Percentiles rank a stretch among this genome's conserved stretches.
Evolutionary conservation across 768 basidiomycete species (phyloP).

Genomic region (Mycena rosella): DNA sequence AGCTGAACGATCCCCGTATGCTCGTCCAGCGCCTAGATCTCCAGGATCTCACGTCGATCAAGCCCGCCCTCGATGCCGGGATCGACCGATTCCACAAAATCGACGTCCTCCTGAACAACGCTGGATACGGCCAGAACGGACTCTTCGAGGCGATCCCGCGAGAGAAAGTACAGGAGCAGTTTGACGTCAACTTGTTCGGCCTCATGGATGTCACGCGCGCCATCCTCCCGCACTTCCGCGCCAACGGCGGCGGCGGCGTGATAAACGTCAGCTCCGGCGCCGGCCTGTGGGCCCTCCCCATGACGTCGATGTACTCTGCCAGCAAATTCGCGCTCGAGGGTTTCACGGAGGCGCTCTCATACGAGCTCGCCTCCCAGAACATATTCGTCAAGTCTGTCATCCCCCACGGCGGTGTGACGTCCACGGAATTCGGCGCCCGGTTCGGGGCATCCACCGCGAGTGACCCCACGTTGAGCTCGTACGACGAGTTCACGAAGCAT

Average conservation of each 20-base stretch:
- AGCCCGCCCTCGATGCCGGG: conserved; percentile 31
- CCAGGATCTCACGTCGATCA: conserved; percentile 31
- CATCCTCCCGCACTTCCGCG: conserved; percentile 40
- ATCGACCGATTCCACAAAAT: conserved; percentile 33
- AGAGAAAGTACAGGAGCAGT: conserved; percentile 38
- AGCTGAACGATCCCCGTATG: conserved; percentile 25
- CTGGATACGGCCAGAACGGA: conserved; percentile 39
- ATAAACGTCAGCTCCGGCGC: conserved; percentile 41
- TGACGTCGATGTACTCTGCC: conserved; percentile 37
- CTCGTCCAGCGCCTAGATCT: conserved; percentile 36
- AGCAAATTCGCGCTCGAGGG: conserved; percentile 43
- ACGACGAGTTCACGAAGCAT: conserved; percentile 27
- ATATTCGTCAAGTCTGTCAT: conserved; percentile 39
- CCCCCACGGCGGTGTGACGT: conserved; percentile 38
- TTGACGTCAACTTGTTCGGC: conserved; percentile 41
- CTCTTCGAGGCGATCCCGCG: conserved; percentile 39
- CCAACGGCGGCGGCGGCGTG: conserved; percentile 34
- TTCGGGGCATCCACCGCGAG: conserved; percentile 23
- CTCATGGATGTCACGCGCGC: conserved; percentile 40
- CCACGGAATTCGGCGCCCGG: conserved; percentile 32
- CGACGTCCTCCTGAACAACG: conserved; percentile 40
- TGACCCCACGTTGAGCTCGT: conserved; percentile 27
- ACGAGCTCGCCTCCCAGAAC: conserved; percentile 39
- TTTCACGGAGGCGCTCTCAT: conserved; percentile 41
- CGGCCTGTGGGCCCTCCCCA: conserved; percentile 36